These are phyloP conservation scores for Fusarium sp. DNA, from an alignment of 2,329 filamentous ascomycete genomes.

Conservation along the genomic window DNA sequence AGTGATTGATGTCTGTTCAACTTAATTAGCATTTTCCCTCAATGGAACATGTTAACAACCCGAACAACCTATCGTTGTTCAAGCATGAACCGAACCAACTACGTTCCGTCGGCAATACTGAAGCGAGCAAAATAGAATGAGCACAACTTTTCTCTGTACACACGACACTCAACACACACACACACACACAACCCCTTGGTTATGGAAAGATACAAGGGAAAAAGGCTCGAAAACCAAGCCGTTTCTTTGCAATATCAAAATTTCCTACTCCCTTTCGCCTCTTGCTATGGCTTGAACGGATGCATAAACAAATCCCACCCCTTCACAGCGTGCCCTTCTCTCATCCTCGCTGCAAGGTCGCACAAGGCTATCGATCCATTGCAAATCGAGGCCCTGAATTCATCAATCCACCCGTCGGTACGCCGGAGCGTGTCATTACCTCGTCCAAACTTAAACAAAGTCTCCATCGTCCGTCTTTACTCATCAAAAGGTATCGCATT, in stretches of 20 bases:
- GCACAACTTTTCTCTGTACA: background rate
- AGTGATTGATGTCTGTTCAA: background rate
- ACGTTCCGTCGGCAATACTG: background rate
- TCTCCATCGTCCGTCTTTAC: constrained; percentile 39
- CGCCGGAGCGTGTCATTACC: constrained; percentile 36
- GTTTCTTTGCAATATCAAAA: constrained; percentile 37
- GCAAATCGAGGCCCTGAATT: constrained; percentile 29
- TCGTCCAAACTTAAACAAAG: constrained; percentile 29
- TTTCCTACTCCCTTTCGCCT: constrained; percentile 51
- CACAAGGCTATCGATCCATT: background rate
- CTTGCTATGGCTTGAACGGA: constrained; percentile 47
- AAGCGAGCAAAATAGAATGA: background rate
- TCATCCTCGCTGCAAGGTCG: constrained; percentile 4
- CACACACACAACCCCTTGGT: background rate
- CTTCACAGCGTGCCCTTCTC: constrained; percentile 27
- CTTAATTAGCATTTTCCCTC: background rate
- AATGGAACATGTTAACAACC: background rate
- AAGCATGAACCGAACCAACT: background rate
- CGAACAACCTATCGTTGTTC: background rate
- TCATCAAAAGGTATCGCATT: constrained; percentile 44
- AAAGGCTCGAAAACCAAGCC: constrained; percentile 13
- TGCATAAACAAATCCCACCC: constrained; percentile 39
- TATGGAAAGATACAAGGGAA: background rate
- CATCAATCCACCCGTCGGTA: constrained; percentile 33
- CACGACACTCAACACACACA: background rate